These are phyloP conservation scores for Trichaptum fuscoviolaceum DNA, from an alignment of 768 basidiomycete genomes.

Conservation along the genomic window DNA sequence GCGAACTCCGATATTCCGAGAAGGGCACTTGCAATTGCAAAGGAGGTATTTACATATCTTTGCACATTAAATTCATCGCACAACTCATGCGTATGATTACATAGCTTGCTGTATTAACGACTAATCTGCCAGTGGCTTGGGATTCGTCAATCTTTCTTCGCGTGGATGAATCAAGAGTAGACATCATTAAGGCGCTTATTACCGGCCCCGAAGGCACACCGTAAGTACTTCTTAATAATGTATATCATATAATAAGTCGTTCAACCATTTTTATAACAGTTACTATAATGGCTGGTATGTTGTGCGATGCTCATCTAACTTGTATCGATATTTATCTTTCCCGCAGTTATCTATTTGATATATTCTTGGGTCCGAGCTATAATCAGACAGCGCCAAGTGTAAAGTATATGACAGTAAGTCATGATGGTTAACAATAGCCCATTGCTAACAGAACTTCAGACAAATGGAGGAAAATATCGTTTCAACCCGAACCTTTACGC, in stretches of 20 bases:
- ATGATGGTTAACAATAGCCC: not conserved
- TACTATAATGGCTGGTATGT: constrained; percentile 89
- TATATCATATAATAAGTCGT: constrained; percentile 5
- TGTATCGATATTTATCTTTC: constrained; percentile 10
- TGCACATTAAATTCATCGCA: not conserved
- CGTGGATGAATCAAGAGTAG: constrained; percentile 89
- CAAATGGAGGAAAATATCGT: constrained; percentile 81
- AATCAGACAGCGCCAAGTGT: constrained; percentile 80
- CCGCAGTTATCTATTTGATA: constrained; percentile 74
- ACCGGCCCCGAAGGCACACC: constrained; percentile 94
- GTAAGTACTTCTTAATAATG: constrained; percentile 38
- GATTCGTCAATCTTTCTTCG: constrained; percentile 90
- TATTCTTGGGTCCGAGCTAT: constrained; percentile 86
- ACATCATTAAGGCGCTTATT: constrained; percentile 87
- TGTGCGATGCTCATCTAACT: not conserved
- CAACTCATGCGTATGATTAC: constrained; percentile 5
- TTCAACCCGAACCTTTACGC: constrained; percentile 96
- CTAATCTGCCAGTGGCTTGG: constrained; percentile 92
- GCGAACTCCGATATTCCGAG: constrained; percentile 85
- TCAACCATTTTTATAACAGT: constrained; percentile 31
- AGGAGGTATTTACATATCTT: constrained; percentile 52
- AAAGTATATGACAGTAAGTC: constrained; percentile 61
- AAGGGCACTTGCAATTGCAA: constrained; percentile 89
- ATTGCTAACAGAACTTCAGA: constrained; percentile 28
- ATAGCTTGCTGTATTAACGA: constrained; percentile 88